phyloP scores from a whole-genome alignment of 306 rosid genomes.

The Astragalus glycyphyllos region DNA sequence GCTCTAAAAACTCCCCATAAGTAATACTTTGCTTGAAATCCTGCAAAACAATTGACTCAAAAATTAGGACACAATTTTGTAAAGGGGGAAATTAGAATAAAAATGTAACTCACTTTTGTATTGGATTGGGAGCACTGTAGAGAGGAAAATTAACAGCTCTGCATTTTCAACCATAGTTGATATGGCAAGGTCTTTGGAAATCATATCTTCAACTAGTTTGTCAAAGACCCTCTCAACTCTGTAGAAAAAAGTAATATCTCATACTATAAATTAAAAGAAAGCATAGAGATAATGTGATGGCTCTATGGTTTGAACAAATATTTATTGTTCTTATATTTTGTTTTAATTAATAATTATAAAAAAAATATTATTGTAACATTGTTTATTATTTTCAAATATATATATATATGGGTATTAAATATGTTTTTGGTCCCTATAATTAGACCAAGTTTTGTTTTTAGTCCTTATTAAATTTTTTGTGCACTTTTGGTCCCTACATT shows the following conservation, averaged over 20 bases:
- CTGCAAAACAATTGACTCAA: constrained; percentile 49
- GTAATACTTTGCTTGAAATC: constrained; percentile 63
- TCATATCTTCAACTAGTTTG: constrained; percentile 53
- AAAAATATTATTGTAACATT: neutral
- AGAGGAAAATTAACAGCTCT: constrained; percentile 74
- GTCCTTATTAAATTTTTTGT: no score
- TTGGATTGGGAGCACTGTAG: constrained; percentile 53
- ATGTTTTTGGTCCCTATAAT: no score
- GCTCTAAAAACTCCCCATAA: constrained; percentile 80
- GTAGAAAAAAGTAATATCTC: constrained; percentile 2
- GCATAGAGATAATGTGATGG: neutral
- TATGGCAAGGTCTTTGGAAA: constrained; percentile 64
- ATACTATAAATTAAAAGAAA: neutral
- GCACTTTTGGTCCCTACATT: no score
- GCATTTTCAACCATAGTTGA: constrained; percentile 53
- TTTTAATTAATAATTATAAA: neutral
- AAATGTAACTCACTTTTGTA: constrained; percentile 59
- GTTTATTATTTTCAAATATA: neutral
- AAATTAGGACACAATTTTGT: neutral
- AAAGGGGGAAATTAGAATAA: no score
- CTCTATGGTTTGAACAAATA: neutral
- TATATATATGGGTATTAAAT: no score
- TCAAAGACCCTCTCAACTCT: constrained; percentile 57
- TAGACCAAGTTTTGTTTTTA: no score
- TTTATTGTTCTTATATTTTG: neutral